A percentile compares a stretch with the other conserved stretches of the same genome.
These are phyloP conservation scores for Xylariaceae sp. DNA, from an alignment of 2,329 filamentous ascomycete species.

Conservation along the genomic window DNA sequence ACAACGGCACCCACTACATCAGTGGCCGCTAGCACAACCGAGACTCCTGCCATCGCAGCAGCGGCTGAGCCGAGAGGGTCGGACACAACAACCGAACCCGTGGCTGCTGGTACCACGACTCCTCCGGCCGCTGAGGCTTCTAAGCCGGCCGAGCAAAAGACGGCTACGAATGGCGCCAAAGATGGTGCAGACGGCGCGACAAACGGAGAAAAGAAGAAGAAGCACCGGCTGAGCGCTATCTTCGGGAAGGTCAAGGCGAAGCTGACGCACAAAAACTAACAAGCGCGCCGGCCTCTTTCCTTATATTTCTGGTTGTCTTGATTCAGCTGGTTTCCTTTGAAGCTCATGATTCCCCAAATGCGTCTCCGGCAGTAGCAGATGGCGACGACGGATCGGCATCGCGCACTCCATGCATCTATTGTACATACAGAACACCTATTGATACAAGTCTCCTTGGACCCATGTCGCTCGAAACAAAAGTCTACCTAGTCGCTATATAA, in stretches of 20 bases:
- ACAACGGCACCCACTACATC: slow-evolving; percentile 13
- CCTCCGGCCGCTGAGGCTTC: slow-evolving; percentile 6
- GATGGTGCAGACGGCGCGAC: slow-evolving; percentile 32
- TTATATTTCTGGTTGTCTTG: slow-evolving; percentile 14
- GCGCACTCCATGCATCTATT: slow-evolving; percentile 22
- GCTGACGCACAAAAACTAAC: slow-evolving; percentile 34
- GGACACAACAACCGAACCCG: not conserved
- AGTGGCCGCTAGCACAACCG: slow-evolving; percentile 14
- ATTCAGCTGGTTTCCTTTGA: slow-evolving; percentile 22
- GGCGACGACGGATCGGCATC: slow-evolving; percentile 22
- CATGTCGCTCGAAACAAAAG: not conserved
- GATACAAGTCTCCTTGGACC: slow-evolving; percentile 18
- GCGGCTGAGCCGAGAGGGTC: not conserved
- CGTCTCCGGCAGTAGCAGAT: slow-evolving; percentile 25
- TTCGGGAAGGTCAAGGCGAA: slow-evolving; percentile 55
- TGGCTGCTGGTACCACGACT: slow-evolving; percentile 7
- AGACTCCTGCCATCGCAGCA: slow-evolving; percentile 12
- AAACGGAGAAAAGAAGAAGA: slow-evolving; percentile 58
- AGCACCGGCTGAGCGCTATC: slow-evolving; percentile 59
- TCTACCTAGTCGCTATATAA: not conserved
- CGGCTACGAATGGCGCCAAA: slow-evolving; percentile 22
- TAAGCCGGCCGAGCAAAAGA: slow-evolving; percentile 16
- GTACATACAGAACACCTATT: slow-evolving; percentile 25
- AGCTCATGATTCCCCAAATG: slow-evolving; percentile 33
- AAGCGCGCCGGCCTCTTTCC: slow-evolving; percentile 13